A percentile compares a stretch with the other conserved stretches of the same genome.
Evolutionary conservation across 306 rosid genomes (phyloP).

Genomic region (Crotalaria pallida): DNA sequence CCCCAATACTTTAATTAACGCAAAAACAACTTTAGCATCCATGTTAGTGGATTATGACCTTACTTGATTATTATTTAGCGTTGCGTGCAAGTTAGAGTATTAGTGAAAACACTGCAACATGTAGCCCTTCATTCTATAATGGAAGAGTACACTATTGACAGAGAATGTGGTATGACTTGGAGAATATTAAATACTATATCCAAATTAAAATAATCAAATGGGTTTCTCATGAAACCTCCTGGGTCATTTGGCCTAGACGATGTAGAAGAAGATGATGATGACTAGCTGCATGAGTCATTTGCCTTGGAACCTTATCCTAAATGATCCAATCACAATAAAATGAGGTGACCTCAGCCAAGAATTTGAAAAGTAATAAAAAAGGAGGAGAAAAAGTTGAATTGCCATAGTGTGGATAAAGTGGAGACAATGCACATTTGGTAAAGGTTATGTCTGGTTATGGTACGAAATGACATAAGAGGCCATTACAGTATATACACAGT

Average conservation of each 20-base stretch:
- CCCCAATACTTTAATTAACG: neutral
- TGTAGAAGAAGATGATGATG: neutral
- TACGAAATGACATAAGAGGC: conserved; percentile 1
- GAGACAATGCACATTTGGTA: conserved; percentile 38
- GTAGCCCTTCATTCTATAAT: conserved; percentile 2
- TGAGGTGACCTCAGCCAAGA: conserved; percentile 34
- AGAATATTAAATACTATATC: conserved; percentile 6
- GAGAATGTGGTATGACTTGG: conserved; percentile 16
- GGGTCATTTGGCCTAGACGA: neutral
- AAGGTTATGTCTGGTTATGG: conserved; percentile 34
- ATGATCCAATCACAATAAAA: conserved; percentile 26
- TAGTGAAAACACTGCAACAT: neutral
- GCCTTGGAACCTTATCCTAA: conserved; percentile 44
- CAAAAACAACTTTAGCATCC: conserved; percentile 15
- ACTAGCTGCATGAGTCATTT: neutral
- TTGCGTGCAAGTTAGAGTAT: conserved; percentile 15
- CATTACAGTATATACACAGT: neutral
- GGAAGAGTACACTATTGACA: conserved; percentile 1
- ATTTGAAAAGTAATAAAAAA: conserved; percentile 12
- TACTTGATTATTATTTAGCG: conserved; percentile 12
- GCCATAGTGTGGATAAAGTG: conserved; percentile 43
- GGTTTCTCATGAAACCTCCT: neutral
- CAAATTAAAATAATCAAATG: neutral
- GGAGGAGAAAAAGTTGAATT: conserved; percentile 16
- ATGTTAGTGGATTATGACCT: conserved; percentile 35